Base-by-base conservation (phyloP, 2,329 filamentous ascomycete species). In the Fusarium subglutinans region DNA sequence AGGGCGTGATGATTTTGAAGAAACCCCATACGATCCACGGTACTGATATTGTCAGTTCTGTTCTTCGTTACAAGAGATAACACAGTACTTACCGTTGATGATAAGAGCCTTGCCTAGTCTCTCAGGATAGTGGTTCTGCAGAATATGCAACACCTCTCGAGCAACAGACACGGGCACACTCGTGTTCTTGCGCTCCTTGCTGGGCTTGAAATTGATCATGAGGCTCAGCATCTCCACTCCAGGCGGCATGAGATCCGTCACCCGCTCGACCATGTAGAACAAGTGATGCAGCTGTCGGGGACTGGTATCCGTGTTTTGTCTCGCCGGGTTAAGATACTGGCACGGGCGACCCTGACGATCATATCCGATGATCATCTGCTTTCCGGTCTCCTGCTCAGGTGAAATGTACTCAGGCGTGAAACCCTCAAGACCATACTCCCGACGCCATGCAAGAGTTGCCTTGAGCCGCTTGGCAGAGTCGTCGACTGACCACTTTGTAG, bases 121-220 rank as follows among this genome's bases (percentile, higher is more conserved):
- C 86, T 99, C 96, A 0, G 96, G 96, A 81, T 98, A 98, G 84
- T 99, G 95, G 75, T 93, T 95, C 84, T 99, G 96, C 70, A 99
- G 87, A 76, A 99, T 97, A 81, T 92, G 88, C 77, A 99, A 85
- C n/a, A 95, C 93, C 84, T 97, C 92, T 76, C 93, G 91, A 11
- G 93, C 94, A 80, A 93, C 92, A 37, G 89, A 89, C 65, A 98
- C 86, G 15, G 90, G 90, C 14, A 96, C 94, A 35, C 88, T 86
- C 22, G 90, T 91, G 79, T 95, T 94, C 78, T 92, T 90, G 63
- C 94, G 90, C 67, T 88, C 90, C 81, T 93, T 93, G 75, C 91
- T 92, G 69, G 92, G 89, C 83, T 94, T 94, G 87, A 98, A 98
- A 85, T 98, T 96, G 83, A 98, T 95, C 76, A 98, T 86, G 63